Percentiles rank a stretch among this genome's conserved stretches.
Conservation (phyloP, 768 basidiomycete genomes). For the Porphyrellus cyaneotinctus region DNA sequence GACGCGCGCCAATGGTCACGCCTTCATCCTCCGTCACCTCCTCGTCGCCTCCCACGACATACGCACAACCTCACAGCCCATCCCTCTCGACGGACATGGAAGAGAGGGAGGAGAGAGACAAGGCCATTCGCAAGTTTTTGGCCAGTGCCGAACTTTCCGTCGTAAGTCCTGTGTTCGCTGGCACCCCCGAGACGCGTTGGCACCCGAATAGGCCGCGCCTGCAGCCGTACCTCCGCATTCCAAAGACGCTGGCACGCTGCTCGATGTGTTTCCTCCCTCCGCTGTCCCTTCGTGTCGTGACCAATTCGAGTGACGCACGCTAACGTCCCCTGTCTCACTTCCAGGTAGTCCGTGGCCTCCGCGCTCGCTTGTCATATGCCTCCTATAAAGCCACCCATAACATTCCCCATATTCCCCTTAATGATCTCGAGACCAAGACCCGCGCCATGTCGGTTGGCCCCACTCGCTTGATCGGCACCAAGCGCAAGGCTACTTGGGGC, state of each 20-base stretch:
- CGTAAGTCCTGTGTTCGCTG: slow-evolving; percentile 48
- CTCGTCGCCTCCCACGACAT: slow-evolving; percentile 70
- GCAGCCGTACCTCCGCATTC: slow-evolving; percentile 4
- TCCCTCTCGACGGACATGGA: slow-evolving; percentile 40
- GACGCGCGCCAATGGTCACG: slow-evolving; percentile 60
- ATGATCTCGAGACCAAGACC: slow-evolving; percentile 67
- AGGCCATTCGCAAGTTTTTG: slow-evolving; percentile 69
- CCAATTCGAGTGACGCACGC: slow-evolving; percentile 10
- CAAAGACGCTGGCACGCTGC: slow-evolving; percentile 1
- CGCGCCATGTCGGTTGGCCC: slow-evolving; percentile 41
- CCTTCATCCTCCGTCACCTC: slow-evolving; percentile 81
- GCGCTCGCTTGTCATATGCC: slow-evolving; percentile 78
- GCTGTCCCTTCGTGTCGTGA: slow-evolving; percentile 7
- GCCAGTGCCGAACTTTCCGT: slow-evolving; percentile 77
- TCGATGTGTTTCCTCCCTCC: neutral
- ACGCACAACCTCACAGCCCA: slow-evolving; percentile 44
- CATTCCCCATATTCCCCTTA: slow-evolving; percentile 57
- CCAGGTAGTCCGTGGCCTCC: slow-evolving; percentile 76
- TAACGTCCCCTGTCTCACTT: slow-evolving; percentile 31
- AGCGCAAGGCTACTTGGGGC: slow-evolving; percentile 45
- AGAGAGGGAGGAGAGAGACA: slow-evolving; percentile 60
- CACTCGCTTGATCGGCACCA: slow-evolving; percentile 53
- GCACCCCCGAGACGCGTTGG: slow-evolving; percentile 47
- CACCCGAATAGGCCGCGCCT: slow-evolving; percentile 22
- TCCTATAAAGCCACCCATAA: slow-evolving; percentile 81